Conservation (phyloP, 2,329 filamentous ascomycete species). For the Orbilia oligospora region DNA sequence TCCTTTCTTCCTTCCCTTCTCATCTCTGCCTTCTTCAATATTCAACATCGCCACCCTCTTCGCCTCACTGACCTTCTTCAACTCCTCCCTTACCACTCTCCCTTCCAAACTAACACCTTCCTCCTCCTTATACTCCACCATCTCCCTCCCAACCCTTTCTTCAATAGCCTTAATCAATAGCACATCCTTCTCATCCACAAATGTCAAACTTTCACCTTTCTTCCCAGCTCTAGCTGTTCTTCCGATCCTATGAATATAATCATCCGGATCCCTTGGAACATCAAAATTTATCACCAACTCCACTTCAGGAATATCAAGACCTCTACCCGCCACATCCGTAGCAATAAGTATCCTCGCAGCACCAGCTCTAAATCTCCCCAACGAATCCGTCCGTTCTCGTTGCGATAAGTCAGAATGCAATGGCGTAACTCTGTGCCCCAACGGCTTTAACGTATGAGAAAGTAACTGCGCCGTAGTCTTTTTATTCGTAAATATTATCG, state of each 20-base stretch:
- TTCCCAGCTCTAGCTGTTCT: conserved; percentile 93
- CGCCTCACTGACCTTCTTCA: conserved; percentile 95
- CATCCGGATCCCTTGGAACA: conserved; percentile 93
- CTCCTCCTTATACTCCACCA: conserved; percentile 84
- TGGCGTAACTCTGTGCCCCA: conserved; percentile 90
- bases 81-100: conserved; percentile 83
- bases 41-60: conserved; percentile 91
- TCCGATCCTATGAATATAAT: conserved; percentile 97
- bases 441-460: conserved; percentile 86
- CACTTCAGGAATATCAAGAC: conserved; percentile 95
- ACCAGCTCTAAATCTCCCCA: conserved; percentile 89
- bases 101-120: conserved; percentile 95
- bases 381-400: conserved; percentile 85
- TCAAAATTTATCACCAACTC: conserved; percentile 95
- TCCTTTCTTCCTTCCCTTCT: conserved; percentile 79
- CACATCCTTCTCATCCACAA: conserved; percentile 94
- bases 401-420: conserved; percentile 91
- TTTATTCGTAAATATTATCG: conserved; percentile 95
- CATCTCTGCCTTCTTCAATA: conserved; percentile 92
- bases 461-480: conserved; percentile 89
- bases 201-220: conserved; percentile 83
- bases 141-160: conserved; percentile 80
- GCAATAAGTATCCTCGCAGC: conserved; percentile 92
- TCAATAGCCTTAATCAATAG: conserved; percentile 93
- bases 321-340: conserved; percentile 93